These are phyloP conservation scores for Candida saitoana DNA, from an alignment of 805 yeast genomes.

Conservation along the genomic window DNA sequence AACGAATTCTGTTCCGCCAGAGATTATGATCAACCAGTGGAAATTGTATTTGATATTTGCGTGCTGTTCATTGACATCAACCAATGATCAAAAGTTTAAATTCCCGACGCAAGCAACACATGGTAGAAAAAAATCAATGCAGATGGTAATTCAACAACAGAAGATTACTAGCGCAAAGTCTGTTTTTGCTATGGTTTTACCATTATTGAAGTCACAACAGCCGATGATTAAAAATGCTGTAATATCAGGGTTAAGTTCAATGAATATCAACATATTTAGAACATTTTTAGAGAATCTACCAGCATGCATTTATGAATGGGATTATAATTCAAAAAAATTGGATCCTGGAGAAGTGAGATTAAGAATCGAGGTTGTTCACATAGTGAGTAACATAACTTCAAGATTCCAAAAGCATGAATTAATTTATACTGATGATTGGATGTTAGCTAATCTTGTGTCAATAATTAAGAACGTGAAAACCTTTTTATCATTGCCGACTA, in stretches of 20 bases:
- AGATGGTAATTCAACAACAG: constrained; percentile 80
- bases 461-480: constrained; percentile 60
- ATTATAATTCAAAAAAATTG: constrained; percentile 30
- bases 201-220: constrained; percentile 69
- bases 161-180: constrained; percentile 90
- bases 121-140: constrained; percentile 73
- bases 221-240: constrained; percentile 76
- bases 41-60: constrained; percentile 85
- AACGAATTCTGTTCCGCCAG: constrained; percentile 48
- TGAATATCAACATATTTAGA: constrained; percentile 83
- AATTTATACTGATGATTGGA: constrained; percentile 63
- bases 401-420: constrained; percentile 47
- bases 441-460: constrained; percentile 57
- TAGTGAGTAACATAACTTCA: constrained; percentile 64
- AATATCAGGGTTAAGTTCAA: constrained; percentile 82
- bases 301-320: constrained; percentile 49
- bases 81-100: constrained; percentile 74
- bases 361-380: constrained; percentile 74
- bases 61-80: constrained; percentile 84
- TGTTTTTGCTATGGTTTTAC: constrained; percentile 81
- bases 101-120: constrained; percentile 53
- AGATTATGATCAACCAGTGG: constrained; percentile 79
- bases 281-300: constrained; percentile 77
- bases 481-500: constrained; percentile 50
- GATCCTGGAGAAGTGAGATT: constrained; percentile 40